Evolutionary conservation across 208 protist species (phyloP), one percentile per base, ranked within the genome.

Genomic region (Crithidia thermophila): DNA sequence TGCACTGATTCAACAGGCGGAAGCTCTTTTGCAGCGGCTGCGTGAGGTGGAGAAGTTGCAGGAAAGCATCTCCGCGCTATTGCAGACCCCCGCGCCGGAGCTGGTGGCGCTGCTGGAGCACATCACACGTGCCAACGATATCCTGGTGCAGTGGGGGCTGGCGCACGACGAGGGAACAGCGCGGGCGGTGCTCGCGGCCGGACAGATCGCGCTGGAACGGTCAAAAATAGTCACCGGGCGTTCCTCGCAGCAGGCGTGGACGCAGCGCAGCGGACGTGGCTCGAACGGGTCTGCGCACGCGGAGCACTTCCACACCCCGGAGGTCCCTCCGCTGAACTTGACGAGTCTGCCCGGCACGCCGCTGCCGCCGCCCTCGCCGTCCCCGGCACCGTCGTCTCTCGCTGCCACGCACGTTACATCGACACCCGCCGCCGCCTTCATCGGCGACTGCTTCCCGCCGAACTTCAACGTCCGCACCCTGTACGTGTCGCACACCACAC

Each of bases 111-210:
- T 88, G 30, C 81, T 94, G 37, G 79, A 77, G 20, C 72, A 79
- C 30, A 72, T 94, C 43, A 85, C 87, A 27, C 75, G 74, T 2
- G 81, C 79, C 30, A 94, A 94, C 63, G 85, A 89, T 47, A 68
- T 90, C 34, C 37, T 94, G 6, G 43, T 81, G 23, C 51, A 62
- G 18, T 73, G 88, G 57, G 51, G 59, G 6, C 69, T 86, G 43
- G 81, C 78, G 9, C 60, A 79, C 36, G 70, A 83, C 57, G 34
- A 56, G 1, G 60, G 46, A 1, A 47, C 74, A 8, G 67, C 75
- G 20, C 71, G 76, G 40, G 39, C 30, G 1, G 66, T 76, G 4
- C 36, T 81, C 1, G 60, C 61, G 21, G 53, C 43, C 10, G 75
- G 74, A 5, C 69, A 59, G 4, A 16, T 50, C 5, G 71, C 80